phyloP scores from a whole-genome alignment of 2,329 filamentous ascomycete genomes.

The Purpureocillium takamizusanense region DNA sequence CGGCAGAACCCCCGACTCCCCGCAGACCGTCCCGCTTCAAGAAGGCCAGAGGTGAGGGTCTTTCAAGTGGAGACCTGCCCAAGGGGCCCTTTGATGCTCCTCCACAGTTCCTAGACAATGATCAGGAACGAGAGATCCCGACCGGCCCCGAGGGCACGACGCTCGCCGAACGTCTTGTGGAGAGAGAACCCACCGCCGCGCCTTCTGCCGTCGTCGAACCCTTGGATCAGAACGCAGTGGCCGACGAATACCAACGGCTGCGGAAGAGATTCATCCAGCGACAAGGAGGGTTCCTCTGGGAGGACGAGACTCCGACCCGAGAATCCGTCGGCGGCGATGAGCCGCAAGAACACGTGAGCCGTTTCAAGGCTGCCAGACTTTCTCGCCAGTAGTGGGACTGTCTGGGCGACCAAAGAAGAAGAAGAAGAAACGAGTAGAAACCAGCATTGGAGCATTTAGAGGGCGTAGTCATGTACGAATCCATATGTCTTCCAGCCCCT shows the following conservation, averaged over 20 bases:
- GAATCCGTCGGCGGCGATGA: constrained; percentile 60
- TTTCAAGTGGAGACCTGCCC: constrained; percentile 13
- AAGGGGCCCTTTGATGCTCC: constrained; percentile 36
- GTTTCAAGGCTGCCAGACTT: constrained; percentile 64
- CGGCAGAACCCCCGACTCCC: constrained; percentile 20
- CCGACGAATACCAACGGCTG: constrained; percentile 72
- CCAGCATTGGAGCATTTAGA: neutral
- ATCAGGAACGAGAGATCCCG: constrained; percentile 22
- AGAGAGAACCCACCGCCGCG: constrained; percentile 34
- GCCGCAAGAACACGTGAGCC: constrained; percentile 55
- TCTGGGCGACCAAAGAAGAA: constrained; percentile 8
- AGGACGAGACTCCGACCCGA: constrained; percentile 58
- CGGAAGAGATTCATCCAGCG: constrained; percentile 76
- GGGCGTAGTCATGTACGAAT: constrained; percentile 15
- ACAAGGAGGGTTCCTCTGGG: constrained; percentile 71
- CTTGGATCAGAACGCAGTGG: constrained; percentile 69
- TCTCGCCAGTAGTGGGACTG: constrained; percentile 34
- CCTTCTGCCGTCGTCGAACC: constrained; percentile 60
- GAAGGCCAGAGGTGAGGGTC: constrained; percentile 21
- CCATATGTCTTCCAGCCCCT: constrained; percentile 14
- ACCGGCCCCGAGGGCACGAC: constrained; percentile 43
- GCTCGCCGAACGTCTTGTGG: constrained; percentile 51
- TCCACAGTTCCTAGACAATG: constrained; percentile 21
- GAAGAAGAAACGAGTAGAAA: neutral
- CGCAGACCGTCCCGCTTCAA: constrained; percentile 44